Conservation (phyloP, 192 early-diverging fungal genomes). For the Coemansia sp. region DNA sequence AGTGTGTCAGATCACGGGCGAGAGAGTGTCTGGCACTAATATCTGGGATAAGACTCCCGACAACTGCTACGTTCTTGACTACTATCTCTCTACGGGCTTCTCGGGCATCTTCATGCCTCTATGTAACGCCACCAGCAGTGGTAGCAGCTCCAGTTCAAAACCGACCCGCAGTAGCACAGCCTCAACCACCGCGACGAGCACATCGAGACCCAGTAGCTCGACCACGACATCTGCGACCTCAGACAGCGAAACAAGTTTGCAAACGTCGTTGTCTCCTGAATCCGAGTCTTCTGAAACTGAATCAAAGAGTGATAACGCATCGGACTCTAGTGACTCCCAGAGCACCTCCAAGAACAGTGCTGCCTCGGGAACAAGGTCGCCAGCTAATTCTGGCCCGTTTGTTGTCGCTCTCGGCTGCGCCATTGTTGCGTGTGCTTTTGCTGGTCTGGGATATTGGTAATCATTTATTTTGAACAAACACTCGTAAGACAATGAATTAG, state of each 20-base stretch:
- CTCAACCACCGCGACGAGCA: neutral
- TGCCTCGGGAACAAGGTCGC: neutral
- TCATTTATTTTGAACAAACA: neutral
- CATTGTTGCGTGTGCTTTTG: neutral
- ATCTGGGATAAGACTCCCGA: conserved; percentile 56
- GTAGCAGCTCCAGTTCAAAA: neutral
- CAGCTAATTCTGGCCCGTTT: neutral
- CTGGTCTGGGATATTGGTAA: neutral
- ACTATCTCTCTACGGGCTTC: conserved; percentile 45
- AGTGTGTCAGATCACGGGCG: conserved; percentile 40
- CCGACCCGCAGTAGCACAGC: neutral
- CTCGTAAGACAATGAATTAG: neutral
- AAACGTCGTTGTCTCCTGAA: neutral
- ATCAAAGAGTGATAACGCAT: neutral
- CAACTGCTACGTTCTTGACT: conserved; percentile 54
- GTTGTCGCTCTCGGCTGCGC: neutral
- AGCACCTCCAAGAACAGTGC: neutral
- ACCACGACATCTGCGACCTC: neutral
- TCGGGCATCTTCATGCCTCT: conserved; percentile 24
- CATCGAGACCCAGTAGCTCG: neutral
- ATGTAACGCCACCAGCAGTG: conserved; percentile 5
- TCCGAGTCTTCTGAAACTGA: neutral
- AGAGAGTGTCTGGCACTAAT: conserved; percentile 25
- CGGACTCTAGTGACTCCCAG: neutral
- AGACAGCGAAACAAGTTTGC: neutral